Conservation (phyloP, 768 basidiomycete genomes). For the Suillus alpinus region DNA sequence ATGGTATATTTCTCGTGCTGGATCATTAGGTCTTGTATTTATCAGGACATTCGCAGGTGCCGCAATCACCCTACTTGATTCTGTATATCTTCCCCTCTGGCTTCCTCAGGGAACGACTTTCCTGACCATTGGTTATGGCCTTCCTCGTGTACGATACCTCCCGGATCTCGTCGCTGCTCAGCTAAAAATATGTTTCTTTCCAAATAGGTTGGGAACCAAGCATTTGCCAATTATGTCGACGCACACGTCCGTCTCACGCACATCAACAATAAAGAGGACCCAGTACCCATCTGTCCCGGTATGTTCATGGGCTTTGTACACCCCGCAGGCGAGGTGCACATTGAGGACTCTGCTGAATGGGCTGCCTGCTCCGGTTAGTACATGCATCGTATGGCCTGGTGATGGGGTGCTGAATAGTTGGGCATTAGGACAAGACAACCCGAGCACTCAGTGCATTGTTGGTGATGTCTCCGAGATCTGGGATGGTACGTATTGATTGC, state of each 20-base stretch:
- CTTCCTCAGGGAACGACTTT: slow-evolving; percentile 31
- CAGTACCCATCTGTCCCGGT: slow-evolving; percentile 34
- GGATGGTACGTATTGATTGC: slow-evolving; percentile 14
- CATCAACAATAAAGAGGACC: slow-evolving; percentile 50
- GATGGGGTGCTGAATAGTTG: not conserved
- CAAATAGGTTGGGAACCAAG: slow-evolving; percentile 53
- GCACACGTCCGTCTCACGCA: slow-evolving; percentile 43
- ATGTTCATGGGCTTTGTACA: slow-evolving; percentile 40
- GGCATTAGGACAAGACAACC: slow-evolving; percentile 56
- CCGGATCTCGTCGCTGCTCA: not conserved
- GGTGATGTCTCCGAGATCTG: slow-evolving; percentile 40
- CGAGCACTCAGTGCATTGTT: slow-evolving; percentile 31
- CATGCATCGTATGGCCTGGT: not conserved
- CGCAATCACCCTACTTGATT: slow-evolving; percentile 37
- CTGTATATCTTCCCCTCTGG: slow-evolving; percentile 39
- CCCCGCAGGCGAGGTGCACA: slow-evolving; percentile 41
- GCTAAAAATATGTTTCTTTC: not conserved
- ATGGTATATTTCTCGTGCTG: slow-evolving; percentile 1
- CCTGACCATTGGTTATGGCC: slow-evolving; percentile 31
- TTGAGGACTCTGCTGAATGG: slow-evolving; percentile 48
- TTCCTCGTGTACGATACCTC: slow-evolving; percentile 30
- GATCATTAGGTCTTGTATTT: not conserved
- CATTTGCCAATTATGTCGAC: slow-evolving; percentile 57
- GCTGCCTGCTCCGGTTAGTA: slow-evolving; percentile 47
- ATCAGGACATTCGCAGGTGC: slow-evolving; percentile 23